These are phyloP conservation scores for Dendryphion nanum DNA, from an alignment of 2,329 filamentous ascomycete genomes.

Conservation along the genomic window DNA sequence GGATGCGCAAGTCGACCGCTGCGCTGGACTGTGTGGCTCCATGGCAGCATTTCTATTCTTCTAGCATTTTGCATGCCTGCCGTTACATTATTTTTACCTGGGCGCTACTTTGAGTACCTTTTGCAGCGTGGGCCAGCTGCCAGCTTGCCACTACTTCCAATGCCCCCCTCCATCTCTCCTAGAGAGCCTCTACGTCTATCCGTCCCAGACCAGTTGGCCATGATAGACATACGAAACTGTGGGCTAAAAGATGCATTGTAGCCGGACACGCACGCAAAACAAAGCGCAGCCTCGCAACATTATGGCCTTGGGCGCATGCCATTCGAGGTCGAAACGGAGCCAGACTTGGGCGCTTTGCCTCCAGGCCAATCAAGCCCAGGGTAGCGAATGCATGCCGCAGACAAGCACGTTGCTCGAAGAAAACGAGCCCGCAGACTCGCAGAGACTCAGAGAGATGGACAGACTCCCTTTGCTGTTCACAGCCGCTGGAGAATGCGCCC, in stretches of 20 bases:
- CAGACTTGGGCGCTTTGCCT: conserved; percentile 22
- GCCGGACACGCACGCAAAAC: conserved; percentile 15
- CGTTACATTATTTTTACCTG: no score
- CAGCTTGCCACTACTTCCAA: no score
- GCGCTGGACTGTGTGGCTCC: no score
- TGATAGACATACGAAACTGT: conserved; percentile 5
- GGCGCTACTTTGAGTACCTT: no score
- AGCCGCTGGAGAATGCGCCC: conserved; percentile 19
- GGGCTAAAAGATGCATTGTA: conserved; percentile 17
- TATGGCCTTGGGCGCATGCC: conserved; percentile 22
- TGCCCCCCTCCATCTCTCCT: no score
- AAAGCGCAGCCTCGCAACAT: conserved; percentile 10
- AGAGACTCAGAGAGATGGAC: not conserved
- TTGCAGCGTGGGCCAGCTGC: no score
- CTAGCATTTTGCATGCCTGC: no score
- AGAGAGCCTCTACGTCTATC: no score
- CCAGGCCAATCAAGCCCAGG: conserved; percentile 26
- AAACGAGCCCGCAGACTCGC: not conserved
- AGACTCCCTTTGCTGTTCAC: conserved; percentile 13
- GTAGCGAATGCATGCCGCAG: conserved; percentile 25
- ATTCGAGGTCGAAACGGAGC: conserved; percentile 25
- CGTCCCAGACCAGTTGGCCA: not conserved
- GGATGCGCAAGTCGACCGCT: no score
- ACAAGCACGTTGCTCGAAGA: conserved; percentile 9
- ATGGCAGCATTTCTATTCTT: no score